Evolutionary conservation across 2,329 filamentous ascomycete genomes (phyloP), one percentile per base, ranked within the genome.

Genomic region (Periconia macrospinosa): DNA sequence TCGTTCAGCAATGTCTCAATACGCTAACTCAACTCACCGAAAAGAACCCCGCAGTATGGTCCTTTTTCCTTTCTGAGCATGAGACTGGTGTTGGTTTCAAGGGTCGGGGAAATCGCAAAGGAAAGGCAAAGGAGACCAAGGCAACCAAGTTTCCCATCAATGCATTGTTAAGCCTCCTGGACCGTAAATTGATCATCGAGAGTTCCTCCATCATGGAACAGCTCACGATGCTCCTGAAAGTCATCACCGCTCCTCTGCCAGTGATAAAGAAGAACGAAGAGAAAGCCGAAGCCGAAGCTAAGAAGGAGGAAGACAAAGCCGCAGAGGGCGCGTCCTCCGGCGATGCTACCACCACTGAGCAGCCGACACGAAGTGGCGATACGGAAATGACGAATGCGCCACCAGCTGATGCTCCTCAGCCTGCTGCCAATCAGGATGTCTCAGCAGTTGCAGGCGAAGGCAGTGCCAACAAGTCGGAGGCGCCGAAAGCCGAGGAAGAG

Each of bases 121-220:
- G 91, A 65, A 97, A 97, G 73, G 84, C 80, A 49, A 94, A 93
- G 74, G 93, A 96, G 60, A 85, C 80, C 61, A 95, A 89, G 73
- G 87, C 90, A 27, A 87, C 88, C 62, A 94, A 91, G 70, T 99
- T 89, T 70, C 92, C 95, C 10, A 84, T 99, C 70, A 99, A 99
- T 71, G 92, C 92, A 14, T 79, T 99, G 30, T 81, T 99, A 45
- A 88, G 86, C 56, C 82, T 99, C 6, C 82, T 99, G 19, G 94
- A 97, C 70, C 89, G 94, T n/a, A 90, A 92, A 60, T 81, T 97
- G 56, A 92, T 99, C 59, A 96, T 96, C 77, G 94, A 99, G 75
- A 99, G 92, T 75, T 92, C 93, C n/a, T 83, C 87, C 7, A 93
- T 96, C 52, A 97, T 99, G 92, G 93, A 96, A 64, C 88, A 92